Conservation (phyloP, 495 filamentous ascomycete genomes). For the Monascus purpureus region DNA sequence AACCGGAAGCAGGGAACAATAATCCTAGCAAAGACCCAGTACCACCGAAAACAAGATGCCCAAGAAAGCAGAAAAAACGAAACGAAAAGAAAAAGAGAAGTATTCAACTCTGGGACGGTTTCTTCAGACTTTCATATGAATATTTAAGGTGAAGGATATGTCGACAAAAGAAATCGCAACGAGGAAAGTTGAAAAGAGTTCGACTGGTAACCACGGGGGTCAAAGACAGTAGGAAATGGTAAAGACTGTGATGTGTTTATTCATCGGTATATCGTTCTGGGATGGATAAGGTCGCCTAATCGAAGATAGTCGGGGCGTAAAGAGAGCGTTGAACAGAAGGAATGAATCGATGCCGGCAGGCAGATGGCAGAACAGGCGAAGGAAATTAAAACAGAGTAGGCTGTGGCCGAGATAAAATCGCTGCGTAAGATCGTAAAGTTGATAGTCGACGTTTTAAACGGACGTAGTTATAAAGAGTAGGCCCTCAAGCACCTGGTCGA, state of each 20-base stretch:
- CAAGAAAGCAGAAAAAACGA: conserved; percentile 8
- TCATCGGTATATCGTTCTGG: conserved; percentile 38
- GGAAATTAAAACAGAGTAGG: background rate
- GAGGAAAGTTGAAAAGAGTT: conserved; percentile 30
- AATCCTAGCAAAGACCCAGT: conserved; percentile 15
- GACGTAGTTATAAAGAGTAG: background rate
- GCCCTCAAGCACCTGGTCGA: too few species aligned
- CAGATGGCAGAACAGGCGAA: background rate
- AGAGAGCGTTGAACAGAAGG: conserved; percentile 23
- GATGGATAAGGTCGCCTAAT: conserved; percentile 24
- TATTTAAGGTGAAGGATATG: conserved; percentile 41
- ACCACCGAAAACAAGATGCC: conserved; percentile 12
- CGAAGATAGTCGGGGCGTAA: conserved; percentile 12
- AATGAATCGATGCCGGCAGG: conserved; percentile 2
- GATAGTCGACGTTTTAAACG: background rate
- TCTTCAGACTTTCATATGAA: conserved; percentile 54
- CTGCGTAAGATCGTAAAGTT: background rate
- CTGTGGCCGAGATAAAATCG: background rate
- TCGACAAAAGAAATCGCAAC: conserved; percentile 40
- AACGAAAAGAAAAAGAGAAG: conserved; percentile 23
- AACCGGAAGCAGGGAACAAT: conserved; percentile 27
- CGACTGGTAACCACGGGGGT: conserved; percentile 32
- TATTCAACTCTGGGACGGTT: conserved; percentile 47
- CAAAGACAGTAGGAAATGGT: conserved; percentile 36
- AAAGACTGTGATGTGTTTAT: conserved; percentile 58